Conservation (phyloP, 768 basidiomycete species). For the Xerocomellus chrysenteron region DNA sequence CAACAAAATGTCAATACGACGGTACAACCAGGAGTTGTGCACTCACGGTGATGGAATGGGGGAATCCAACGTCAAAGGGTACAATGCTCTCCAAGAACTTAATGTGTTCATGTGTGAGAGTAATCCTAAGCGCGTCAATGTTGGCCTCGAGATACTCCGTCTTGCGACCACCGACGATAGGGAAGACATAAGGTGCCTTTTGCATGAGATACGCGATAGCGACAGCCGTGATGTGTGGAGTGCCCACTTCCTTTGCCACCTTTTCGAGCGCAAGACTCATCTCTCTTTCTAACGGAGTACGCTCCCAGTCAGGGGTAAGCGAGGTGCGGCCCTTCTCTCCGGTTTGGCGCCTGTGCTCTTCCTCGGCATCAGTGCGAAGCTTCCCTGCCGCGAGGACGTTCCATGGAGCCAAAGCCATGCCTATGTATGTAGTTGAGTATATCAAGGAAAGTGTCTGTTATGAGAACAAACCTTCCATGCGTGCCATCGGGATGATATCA, state of each 20-base stretch:
- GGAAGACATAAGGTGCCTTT: slow-evolving; percentile 44
- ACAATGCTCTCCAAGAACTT: slow-evolving; percentile 33
- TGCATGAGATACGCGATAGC: slow-evolving; percentile 46
- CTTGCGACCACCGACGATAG: slow-evolving; percentile 41
- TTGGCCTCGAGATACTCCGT: slow-evolving; percentile 41
- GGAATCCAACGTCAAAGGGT: slow-evolving; percentile 41
- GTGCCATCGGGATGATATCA: slow-evolving; percentile 43
- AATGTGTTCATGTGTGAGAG: slow-evolving; percentile 37
- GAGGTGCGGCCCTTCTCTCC: slow-evolving; percentile 40
- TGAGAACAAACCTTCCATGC: slow-evolving; percentile 30
- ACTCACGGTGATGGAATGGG: slow-evolving; percentile 31
- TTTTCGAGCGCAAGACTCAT: slow-evolving; percentile 37
- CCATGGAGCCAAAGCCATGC: slow-evolving; percentile 36
- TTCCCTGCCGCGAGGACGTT: slow-evolving; percentile 29
- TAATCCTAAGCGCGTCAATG: slow-evolving; percentile 40
- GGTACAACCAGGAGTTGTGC: background rate
- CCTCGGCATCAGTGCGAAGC: slow-evolving; percentile 30
- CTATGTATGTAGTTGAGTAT: slow-evolving; percentile 4
- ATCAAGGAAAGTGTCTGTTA: background rate
- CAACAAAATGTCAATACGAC: background rate
- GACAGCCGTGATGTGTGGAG: slow-evolving; percentile 33
- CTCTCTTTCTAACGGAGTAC: slow-evolving; percentile 32
- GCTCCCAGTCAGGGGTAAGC: slow-evolving; percentile 28
- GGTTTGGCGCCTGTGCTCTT: slow-evolving; percentile 21
- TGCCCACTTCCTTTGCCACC: slow-evolving; percentile 39